These are phyloP conservation scores for Wallacemonas sp. DNA, from an alignment of 208 protist genomes.

Conservation along the genomic window DNA sequence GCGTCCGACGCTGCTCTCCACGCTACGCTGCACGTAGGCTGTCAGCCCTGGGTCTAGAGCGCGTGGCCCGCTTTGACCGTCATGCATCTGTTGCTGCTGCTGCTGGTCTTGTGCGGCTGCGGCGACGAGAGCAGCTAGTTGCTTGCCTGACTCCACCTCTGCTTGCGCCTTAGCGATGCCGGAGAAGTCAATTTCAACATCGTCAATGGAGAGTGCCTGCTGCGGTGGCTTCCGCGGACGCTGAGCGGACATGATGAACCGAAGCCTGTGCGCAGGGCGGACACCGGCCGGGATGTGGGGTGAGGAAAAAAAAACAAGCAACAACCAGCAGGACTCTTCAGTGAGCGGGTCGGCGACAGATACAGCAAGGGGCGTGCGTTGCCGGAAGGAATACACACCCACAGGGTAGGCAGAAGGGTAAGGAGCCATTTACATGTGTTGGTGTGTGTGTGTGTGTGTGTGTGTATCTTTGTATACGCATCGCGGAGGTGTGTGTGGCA, in stretches of 20 bases:
- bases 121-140: slow-evolving; percentile 7
- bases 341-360: too few species aligned
- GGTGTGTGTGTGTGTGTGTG: slow-evolving; percentile 12
- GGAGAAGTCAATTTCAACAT: slow-evolving; percentile 80
- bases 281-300: not conserved
- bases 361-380: too few species aligned
- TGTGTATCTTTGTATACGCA: slow-evolving; percentile 16
- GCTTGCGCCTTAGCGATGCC: slow-evolving; percentile 7
- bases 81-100: slow-evolving; percentile 3
- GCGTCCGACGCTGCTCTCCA: not conserved
- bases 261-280: too few species aligned
- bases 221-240: slow-evolving; percentile 13
- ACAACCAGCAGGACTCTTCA: too few species aligned
- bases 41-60: slow-evolving; percentile 22
- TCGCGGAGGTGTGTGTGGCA: too few species aligned
- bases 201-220: slow-evolving; percentile 48
- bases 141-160: not conserved
- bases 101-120: slow-evolving; percentile 4
- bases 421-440: not conserved
- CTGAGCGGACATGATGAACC: slow-evolving; percentile 1
- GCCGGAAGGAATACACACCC: too few species aligned
- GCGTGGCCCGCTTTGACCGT: not conserved
- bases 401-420: not conserved
- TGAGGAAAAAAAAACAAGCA: not conserved
- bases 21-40: slow-evolving; percentile 18